Evolutionary conservation across 148 eudicot genomes (phyloP).

Genomic region (Diospyros kaki): DNA sequence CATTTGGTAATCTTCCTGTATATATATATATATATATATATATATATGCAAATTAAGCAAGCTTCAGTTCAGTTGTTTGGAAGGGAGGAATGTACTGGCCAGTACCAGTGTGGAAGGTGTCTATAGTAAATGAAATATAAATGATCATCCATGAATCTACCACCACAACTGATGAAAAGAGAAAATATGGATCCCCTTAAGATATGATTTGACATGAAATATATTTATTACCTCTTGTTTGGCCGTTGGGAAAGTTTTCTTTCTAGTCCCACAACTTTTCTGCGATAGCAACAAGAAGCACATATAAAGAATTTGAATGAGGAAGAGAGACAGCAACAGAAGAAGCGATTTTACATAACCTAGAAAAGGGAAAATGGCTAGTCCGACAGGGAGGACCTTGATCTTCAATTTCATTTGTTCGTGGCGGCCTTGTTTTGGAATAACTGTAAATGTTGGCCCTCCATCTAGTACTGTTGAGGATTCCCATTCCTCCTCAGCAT

Average conservation of each 20-base stretch:
- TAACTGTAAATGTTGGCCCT: neutral
- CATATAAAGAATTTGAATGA: neutral
- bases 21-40: too few species aligned
- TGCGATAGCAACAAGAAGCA: conserved; percentile 6
- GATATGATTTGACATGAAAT: neutral
- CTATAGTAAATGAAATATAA: neutral
- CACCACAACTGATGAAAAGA: neutral
- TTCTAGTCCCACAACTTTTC: neutral
- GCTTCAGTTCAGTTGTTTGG: too few species aligned
- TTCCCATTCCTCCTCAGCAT: neutral
- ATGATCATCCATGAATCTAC: neutral
- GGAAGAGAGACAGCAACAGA: neutral
- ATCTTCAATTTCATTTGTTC: neutral
- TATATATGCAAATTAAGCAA: too few species aligned
- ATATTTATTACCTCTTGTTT: conserved; percentile 3
- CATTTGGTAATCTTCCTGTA: too few species aligned
- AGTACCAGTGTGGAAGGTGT: neutral
- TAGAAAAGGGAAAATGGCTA: neutral
- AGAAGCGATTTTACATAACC: neutral
- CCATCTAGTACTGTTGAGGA: conserved; percentile 6
- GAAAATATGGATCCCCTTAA: neutral
- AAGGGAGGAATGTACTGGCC: too few species aligned
- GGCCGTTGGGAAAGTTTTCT: neutral
- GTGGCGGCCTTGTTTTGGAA: neutral
- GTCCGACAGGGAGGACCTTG: conserved; percentile 8